Conservation (phyloP, 345 rosid genomes). For the Eucalyptus sp. region DNA sequence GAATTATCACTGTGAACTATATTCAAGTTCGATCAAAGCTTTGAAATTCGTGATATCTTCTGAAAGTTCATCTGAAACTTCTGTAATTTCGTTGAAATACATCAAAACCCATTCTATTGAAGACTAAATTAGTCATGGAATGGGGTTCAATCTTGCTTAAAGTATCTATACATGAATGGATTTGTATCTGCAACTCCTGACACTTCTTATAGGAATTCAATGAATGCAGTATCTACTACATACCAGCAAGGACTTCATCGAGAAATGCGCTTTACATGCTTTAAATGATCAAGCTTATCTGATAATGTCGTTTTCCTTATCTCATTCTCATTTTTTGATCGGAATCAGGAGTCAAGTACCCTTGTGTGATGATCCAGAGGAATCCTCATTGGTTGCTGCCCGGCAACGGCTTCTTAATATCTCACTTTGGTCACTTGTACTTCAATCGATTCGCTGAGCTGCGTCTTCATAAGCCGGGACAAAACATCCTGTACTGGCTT, state of each 20-base stretch:
- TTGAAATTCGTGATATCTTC: background rate
- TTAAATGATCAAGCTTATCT: background rate
- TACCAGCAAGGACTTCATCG: background rate
- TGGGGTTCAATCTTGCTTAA: background rate
- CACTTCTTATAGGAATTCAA: background rate
- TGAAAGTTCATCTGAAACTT: background rate
- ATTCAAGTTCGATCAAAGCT: background rate
- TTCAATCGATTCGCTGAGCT: conserved; percentile 18
- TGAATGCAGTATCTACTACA: background rate
- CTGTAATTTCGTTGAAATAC: background rate
- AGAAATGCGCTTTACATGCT: background rate
- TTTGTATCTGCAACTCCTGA: background rate
- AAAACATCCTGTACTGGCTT: conserved; percentile 1
- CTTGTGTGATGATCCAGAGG: conserved; percentile 22
- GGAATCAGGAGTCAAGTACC: conserved; percentile 7
- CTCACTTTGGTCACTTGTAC: conserved; percentile 1
- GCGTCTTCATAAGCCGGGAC: conserved; percentile 25
- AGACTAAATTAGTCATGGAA: background rate
- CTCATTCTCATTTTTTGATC: background rate
- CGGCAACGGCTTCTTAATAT: background rate
- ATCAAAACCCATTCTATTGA: background rate
- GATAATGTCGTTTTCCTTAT: background rate
- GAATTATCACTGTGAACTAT: background rate
- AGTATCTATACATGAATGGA: background rate
- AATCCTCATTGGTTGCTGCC: conserved; percentile 17